Percentiles rank a stretch among this genome's conserved stretches.
These are phyloP conservation scores for Russula griseocarnosa DNA, from an alignment of 768 basidiomycete species.

Conservation along the genomic window DNA sequence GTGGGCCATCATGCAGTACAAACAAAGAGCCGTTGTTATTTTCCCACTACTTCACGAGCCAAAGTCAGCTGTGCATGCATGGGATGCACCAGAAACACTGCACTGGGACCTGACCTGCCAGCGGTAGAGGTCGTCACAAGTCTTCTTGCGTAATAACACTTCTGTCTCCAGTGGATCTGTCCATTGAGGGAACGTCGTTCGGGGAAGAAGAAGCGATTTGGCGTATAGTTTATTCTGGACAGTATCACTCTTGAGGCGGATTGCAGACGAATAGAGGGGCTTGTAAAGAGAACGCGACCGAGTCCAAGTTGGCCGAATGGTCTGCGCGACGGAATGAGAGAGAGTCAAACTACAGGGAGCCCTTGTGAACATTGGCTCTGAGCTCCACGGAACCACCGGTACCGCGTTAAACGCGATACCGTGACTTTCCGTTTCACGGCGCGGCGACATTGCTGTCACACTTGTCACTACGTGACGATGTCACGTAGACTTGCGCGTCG, in stretches of 20 bases:
- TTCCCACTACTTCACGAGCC: constrained; percentile 46
- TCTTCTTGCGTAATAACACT: constrained; percentile 51
- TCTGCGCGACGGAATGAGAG: background rate
- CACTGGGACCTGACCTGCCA: constrained; percentile 59
- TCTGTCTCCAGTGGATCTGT: constrained; percentile 62
- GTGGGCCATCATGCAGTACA: constrained; percentile 92
- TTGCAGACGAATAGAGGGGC: background rate
- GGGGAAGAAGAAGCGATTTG: constrained; percentile 73
- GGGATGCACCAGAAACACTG: background rate
- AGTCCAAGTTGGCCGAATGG: background rate
- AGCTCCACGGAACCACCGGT: no score
- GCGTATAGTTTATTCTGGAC: constrained; percentile 42
- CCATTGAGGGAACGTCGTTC: constrained; percentile 74
- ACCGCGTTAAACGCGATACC: no score
- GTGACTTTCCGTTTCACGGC: background rate
- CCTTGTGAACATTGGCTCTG: background rate
- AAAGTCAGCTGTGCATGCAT: constrained; percentile 11
- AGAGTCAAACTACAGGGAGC: background rate
- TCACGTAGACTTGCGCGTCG: constrained; percentile 27
- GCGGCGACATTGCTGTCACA: background rate
- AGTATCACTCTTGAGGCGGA: background rate
- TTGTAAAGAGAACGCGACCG: background rate
- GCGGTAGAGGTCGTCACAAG: constrained; percentile 69
- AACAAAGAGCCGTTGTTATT: constrained; percentile 67
- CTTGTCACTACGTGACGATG: constrained; percentile 9